Percentiles rank a stretch among this genome's conserved stretches.
Conservation (phyloP, 352 stramenopile species). For the Pythium inflatum region DNA sequence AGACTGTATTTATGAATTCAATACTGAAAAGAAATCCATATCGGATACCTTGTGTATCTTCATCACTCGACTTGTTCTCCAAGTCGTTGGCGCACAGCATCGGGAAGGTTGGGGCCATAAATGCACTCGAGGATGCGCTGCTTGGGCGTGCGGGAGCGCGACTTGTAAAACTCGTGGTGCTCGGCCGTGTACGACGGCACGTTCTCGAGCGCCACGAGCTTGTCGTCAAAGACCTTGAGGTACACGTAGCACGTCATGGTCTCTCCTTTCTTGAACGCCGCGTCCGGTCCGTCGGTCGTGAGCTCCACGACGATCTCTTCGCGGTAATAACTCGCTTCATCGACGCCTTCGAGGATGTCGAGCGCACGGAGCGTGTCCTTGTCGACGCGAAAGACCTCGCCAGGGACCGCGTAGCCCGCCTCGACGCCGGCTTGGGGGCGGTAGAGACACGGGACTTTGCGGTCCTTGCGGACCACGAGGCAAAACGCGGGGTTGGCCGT, state of each 20-base stretch:
- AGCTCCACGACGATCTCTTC: constrained; percentile 64
- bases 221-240: constrained; percentile 58
- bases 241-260: constrained; percentile 54
- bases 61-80: neutral
- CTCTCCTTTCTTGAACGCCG: constrained; percentile 34
- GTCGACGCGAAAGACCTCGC: constrained; percentile 72
- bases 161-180: constrained; percentile 43
- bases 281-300: constrained; percentile 38
- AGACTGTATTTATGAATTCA: neutral
- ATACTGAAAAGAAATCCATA: too few relatives aligned
- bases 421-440: constrained; percentile 38
- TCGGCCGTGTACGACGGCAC: constrained; percentile 58
- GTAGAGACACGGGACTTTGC: constrained; percentile 72
- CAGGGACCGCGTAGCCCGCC: constrained; percentile 47
- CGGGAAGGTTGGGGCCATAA: constrained; percentile 32
- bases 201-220: constrained; percentile 52
- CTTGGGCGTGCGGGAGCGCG: constrained; percentile 28
- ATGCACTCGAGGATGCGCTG: constrained; percentile 64
- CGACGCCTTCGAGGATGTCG: constrained; percentile 78
- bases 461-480: constrained; percentile 65
- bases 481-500: constrained; percentile 51
- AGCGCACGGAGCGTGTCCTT: constrained; percentile 54
- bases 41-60: neutral
- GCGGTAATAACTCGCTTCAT: constrained; percentile 66
- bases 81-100: constrained; percentile 17